Conservation (phyloP, 176 grass and related monocot genomes). For the Chloris gayana region DNA sequence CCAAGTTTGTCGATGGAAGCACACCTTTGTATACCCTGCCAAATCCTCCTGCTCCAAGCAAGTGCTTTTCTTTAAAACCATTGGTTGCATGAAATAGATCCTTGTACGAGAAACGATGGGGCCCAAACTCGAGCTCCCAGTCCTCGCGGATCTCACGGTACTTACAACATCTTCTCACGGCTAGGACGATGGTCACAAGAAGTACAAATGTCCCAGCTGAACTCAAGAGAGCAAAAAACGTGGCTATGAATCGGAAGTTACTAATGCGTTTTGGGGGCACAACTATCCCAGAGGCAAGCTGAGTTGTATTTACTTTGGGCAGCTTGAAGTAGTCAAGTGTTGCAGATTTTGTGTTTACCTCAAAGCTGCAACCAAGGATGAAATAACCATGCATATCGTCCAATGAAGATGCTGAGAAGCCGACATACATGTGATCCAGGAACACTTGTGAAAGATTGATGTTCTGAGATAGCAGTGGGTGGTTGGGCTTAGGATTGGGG, state of each 20-base stretch:
- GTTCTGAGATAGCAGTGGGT: not conserved
- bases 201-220: no score
- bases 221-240: no score
- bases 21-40: constrained; percentile 41
- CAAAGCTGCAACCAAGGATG: not conserved
- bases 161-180: not conserved
- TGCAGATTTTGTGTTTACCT: not conserved
- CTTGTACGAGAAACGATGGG: not conserved
- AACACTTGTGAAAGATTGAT: not conserved
- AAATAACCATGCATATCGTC: not conserved
- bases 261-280: no score
- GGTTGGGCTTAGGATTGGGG: not conserved
- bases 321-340: not conserved
- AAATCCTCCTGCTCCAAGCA: constrained; percentile 36
- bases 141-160: not conserved
- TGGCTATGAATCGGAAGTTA: no score
- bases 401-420: not conserved
- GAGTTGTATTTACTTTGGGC: not conserved
- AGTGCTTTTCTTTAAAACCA: not conserved
- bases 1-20: constrained; percentile 17
- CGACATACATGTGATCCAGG: not conserved
- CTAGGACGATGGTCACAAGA: not conserved
- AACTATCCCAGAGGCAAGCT: not conserved
- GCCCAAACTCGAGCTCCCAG: not conserved
- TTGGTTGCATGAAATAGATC: not conserved